Conservation (phyloP, 1,284 basidiomycete genomes). For the Cryptococcus wingfieldii region DNA sequence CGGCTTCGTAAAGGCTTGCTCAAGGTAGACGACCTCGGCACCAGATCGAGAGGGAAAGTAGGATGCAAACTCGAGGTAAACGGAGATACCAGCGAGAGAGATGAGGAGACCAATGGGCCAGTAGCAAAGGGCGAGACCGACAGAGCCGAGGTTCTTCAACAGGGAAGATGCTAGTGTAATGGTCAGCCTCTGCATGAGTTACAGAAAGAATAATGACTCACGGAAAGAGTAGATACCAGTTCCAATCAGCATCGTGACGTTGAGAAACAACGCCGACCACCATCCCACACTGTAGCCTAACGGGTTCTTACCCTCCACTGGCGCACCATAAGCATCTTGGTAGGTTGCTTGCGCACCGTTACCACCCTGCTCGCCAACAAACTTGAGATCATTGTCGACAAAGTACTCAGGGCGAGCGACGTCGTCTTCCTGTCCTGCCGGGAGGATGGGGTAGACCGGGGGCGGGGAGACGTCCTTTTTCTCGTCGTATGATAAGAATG, state of each 20-base stretch:
- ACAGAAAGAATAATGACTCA: background rate
- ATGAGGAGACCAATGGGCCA: conserved; percentile 31
- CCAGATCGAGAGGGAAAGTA: conserved; percentile 19
- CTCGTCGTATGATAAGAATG: no score
- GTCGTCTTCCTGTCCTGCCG: background rate
- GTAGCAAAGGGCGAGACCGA: conserved; percentile 23
- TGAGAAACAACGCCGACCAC: conserved; percentile 9
- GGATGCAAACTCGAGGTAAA: conserved; percentile 24
- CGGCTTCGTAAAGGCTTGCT: conserved; percentile 25
- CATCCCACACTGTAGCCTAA: conserved; percentile 16
- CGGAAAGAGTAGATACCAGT: conserved; percentile 26
- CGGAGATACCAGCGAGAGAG: conserved; percentile 15
- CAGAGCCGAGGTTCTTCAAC: conserved; percentile 15
- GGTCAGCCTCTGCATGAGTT: background rate
- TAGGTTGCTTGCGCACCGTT: conserved; percentile 7
- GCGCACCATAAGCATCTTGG: conserved; percentile 17
- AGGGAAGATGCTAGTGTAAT: conserved; percentile 11
- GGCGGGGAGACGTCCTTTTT: no score
- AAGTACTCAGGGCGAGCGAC: background rate
- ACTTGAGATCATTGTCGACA: background rate
- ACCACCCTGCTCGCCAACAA: conserved; percentile 9
- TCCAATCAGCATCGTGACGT: conserved; percentile 20
- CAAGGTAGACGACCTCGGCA: conserved; percentile 30
- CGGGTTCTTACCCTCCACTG: conserved; percentile 15
- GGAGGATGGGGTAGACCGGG: no score